phyloP scores from a whole-genome alignment of 495 filamentous ascomycete genomes.

The Lophiotrema nucula region DNA sequence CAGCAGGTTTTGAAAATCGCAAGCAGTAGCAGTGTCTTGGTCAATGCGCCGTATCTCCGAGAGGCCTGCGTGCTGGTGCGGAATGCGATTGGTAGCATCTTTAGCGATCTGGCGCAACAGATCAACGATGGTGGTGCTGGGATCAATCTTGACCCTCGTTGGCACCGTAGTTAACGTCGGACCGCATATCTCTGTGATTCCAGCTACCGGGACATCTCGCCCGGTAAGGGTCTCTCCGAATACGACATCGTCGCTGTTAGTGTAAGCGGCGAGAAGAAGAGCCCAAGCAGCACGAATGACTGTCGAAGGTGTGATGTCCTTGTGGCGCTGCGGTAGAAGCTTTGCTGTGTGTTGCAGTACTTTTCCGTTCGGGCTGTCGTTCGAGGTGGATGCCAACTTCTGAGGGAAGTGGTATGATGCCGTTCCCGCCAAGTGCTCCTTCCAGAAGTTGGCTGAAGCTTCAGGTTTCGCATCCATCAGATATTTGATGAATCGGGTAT shows the following conservation, averaged over 20 bases:
- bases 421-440: constrained; percentile 13
- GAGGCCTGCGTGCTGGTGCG: constrained; percentile 55
- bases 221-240: constrained; percentile 59
- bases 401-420: constrained; percentile 26
- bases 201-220: constrained; percentile 51
- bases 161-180: constrained; percentile 53
- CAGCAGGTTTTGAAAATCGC: constrained; percentile 61
- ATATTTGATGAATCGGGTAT: constrained; percentile 32
- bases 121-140: constrained; percentile 39
- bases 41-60: constrained; percentile 65
- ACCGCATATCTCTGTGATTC: constrained; percentile 52
- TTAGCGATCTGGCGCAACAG: constrained; percentile 48
- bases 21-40: constrained; percentile 61
- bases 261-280: constrained; percentile 48
- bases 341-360: constrained; percentile 17
- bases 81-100: constrained; percentile 50
- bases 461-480: constrained; percentile 10
- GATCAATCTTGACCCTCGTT: constrained; percentile 42
- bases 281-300: constrained; percentile 57
- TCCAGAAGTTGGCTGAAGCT: constrained; percentile 19
- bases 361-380: constrained; percentile 4
- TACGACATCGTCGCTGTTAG: constrained; percentile 50
- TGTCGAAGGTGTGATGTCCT: constrained; percentile 47
- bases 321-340: constrained; percentile 2
- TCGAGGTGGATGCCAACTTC: not conserved